phyloP scores from a whole-genome alignment of 2,329 filamentous ascomycete species.

The Colletotrichum sp. region DNA sequence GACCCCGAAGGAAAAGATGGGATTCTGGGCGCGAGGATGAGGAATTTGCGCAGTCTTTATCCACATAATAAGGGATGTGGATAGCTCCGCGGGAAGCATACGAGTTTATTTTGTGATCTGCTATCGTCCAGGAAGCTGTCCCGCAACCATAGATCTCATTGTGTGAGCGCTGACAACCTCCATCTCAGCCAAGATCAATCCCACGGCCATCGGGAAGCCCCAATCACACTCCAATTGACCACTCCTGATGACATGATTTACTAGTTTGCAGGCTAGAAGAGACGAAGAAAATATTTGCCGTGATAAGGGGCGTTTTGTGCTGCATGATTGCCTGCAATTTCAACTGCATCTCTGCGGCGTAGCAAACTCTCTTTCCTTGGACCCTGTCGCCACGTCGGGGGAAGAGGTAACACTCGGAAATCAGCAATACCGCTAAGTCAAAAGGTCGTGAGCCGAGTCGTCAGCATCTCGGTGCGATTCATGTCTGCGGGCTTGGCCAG shows the following conservation, averaged over 20 bases:
- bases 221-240: not conserved
- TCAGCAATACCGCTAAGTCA: not conserved
- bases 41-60: not conserved
- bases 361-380: not conserved
- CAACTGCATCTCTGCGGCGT: not conserved
- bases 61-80: constrained; percentile 9
- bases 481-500: not conserved
- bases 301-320: not conserved
- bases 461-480: not conserved
- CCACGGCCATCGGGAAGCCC: fast-evolving
- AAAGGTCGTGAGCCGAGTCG: not conserved
- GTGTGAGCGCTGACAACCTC: not conserved
- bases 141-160: not conserved
- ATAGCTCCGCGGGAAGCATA: not conserved
- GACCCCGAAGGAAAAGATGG: not conserved
- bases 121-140: not conserved
- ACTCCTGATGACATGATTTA: not conserved
- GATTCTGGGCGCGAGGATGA: not conserved
- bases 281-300: not conserved
- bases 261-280: not conserved
- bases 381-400: not conserved
- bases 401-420: not conserved
- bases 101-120: not conserved
- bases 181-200: not conserved
- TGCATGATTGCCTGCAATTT: not conserved